Evolutionary conservation across 331 rosid genomes (phyloP).

Genomic region (Acacia pycnantha): DNA sequence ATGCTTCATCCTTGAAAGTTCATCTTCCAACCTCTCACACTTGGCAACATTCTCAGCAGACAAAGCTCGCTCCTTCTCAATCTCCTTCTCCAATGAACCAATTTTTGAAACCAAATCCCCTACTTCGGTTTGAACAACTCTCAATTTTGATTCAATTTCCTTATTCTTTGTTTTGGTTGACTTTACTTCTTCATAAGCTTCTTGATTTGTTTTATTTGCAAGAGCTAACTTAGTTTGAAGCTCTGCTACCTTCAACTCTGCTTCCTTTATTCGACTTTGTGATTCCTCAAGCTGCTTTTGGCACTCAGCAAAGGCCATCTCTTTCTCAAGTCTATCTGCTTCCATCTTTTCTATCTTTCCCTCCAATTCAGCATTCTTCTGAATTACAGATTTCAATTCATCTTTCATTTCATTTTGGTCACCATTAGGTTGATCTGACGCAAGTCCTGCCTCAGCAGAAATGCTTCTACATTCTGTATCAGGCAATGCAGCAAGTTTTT

Average conservation of each 20-base stretch:
- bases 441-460: slow-evolving; percentile 31
- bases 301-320: slow-evolving; percentile 44
- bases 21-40: slow-evolving; percentile 54
- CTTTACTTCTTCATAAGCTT: slow-evolving; percentile 55
- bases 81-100: slow-evolving; percentile 52
- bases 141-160: slow-evolving; percentile 52
- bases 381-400: slow-evolving; percentile 49
- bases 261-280: slow-evolving; percentile 41
- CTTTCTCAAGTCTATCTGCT: slow-evolving; percentile 52
- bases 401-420: slow-evolving; percentile 36
- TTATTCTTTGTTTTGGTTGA: slow-evolving; percentile 44
- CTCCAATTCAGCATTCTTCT: slow-evolving; percentile 54
- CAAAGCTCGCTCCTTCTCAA: slow-evolving; percentile 55
- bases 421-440: slow-evolving; percentile 31
- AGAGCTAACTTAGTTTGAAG: slow-evolving; percentile 53
- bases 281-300: slow-evolving; percentile 58
- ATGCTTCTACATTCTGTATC: slow-evolving; percentile 41
- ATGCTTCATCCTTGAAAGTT: slow-evolving; percentile 49
- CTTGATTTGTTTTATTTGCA: slow-evolving; percentile 52
- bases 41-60: slow-evolving; percentile 48
- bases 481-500: slow-evolving; percentile 71
- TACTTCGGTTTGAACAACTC: slow-evolving; percentile 43
- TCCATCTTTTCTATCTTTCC: slow-evolving; percentile 49
- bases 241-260: slow-evolving; percentile 52
- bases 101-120: slow-evolving; percentile 45